A percentile compares a stretch with the other conserved stretches of the same genome.
Conservation (phyloP, 2,329 filamentous ascomycete species). For the Bipolaris gigantea region DNA sequence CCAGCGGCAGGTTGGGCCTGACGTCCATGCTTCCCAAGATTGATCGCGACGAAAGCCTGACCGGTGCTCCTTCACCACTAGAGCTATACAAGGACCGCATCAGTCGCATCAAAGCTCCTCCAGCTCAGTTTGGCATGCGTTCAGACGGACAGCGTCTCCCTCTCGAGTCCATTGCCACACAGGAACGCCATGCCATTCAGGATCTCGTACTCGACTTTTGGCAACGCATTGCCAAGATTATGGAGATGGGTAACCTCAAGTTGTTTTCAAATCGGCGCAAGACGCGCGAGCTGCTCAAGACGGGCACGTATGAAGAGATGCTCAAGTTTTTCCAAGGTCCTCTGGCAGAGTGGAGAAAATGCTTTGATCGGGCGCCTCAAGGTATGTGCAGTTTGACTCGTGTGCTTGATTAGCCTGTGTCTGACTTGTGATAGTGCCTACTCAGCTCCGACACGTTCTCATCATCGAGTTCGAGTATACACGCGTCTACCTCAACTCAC, state of each 20-base stretch:
- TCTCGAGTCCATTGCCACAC: conserved; percentile 41
- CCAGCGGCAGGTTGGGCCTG: conserved; percentile 88
- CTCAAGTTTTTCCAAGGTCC: conserved; percentile 81
- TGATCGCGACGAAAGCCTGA: conserved; percentile 33
- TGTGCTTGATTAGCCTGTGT: neutral
- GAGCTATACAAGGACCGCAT: conserved; percentile 44
- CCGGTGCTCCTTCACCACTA: conserved; percentile 33
- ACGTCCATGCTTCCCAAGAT: conserved; percentile 82
- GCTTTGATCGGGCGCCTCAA: conserved; percentile 73
- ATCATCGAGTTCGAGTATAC: conserved; percentile 96
- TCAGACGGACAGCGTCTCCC: conserved; percentile 43
- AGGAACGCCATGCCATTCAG: conserved; percentile 47
- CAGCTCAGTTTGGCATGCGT: conserved; percentile 40
- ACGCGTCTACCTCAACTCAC: conserved; percentile 89
- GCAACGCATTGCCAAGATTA: conserved; percentile 89
- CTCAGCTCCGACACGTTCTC: conserved; percentile 71
- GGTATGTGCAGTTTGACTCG: conserved; percentile 30
- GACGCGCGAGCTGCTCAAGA: conserved; percentile 86
- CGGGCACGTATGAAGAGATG: conserved; percentile 77
- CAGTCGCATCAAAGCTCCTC: conserved; percentile 38
- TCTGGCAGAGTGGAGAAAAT: conserved; percentile 74
- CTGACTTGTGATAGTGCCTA: conserved; percentile 51
- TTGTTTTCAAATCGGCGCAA: conserved; percentile 85
- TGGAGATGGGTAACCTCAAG: conserved; percentile 86
- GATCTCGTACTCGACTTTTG: conserved; percentile 76